Evolutionary conservation across 257 asterid genomes (phyloP).

Genomic region (Primulina tabacum): DNA sequence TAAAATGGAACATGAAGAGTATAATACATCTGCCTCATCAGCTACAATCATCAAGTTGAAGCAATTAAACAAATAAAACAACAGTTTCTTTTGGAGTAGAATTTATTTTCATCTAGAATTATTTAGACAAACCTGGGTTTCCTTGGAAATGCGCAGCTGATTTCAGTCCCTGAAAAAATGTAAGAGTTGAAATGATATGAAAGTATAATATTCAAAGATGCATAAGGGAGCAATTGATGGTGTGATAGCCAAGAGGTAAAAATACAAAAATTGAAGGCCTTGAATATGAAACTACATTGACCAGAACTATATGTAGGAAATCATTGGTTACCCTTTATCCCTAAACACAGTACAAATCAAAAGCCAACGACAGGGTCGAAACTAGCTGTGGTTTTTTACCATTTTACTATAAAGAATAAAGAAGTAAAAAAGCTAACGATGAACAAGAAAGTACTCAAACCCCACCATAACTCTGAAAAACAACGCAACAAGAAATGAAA

Average conservation of each 20-base stretch:
- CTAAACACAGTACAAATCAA: conserved; percentile 52
- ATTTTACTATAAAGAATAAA: neutral
- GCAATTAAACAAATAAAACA: neutral
- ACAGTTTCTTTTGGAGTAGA: neutral
- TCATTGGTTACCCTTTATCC: conserved; percentile 50
- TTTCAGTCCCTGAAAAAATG: neutral
- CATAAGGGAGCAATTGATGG: conserved; percentile 25
- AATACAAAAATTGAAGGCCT: conserved; percentile 23
- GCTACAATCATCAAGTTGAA: neutral
- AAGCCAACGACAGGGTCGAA: conserved; percentile 20
- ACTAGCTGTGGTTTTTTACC: neutral
- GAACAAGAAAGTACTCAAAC: conserved; percentile 25
- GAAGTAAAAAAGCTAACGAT: conserved; percentile 24
- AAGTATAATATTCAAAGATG: neutral
- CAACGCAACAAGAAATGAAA: conserved; percentile 37
- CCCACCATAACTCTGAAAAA: conserved; percentile 45
- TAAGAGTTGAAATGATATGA: neutral
- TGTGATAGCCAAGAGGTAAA: conserved; percentile 24
- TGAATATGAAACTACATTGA: conserved; percentile 26
- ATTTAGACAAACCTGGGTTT: neutral
- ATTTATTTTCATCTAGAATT: neutral
- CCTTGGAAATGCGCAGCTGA: neutral
- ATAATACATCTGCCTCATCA: neutral
- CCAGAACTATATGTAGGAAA: conserved; percentile 50
- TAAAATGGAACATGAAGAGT: neutral